A percentile compares a stretch with the other conserved stretches of the same genome.
Conservation (phyloP, 768 basidiomycete species). For the Amanita pallidorosea region DNA sequence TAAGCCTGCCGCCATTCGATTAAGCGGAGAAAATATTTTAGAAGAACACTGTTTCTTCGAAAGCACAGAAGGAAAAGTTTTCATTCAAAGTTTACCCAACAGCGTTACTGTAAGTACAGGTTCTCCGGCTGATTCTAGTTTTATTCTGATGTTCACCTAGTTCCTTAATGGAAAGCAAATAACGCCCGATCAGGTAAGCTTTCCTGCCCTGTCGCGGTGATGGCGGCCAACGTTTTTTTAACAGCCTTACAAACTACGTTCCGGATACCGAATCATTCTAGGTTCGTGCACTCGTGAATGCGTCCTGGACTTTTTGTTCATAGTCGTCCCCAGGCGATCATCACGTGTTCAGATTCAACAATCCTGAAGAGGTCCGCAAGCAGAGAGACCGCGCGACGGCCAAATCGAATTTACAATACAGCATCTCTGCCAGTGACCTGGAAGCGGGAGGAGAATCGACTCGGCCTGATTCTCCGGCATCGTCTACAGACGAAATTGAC, state of each 20-base stretch:
- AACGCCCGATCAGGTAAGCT: conserved; percentile 57
- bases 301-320: conserved; percentile 6
- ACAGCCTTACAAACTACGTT: conserved; percentile 74
- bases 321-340: conserved; percentile 50
- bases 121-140: conserved; percentile 6
- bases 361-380: conserved; percentile 90
- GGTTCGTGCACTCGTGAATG: conserved; percentile 37
- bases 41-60: conserved; percentile 92
- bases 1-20: conserved; percentile 75
- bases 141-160: conserved; percentile 24
- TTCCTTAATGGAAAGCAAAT: conserved; percentile 94
- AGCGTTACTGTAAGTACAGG: conserved; percentile 63
- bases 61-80: conserved; percentile 76
- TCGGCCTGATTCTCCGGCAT: conserved; percentile 71
- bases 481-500: conserved; percentile 59
- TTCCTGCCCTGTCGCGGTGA: not conserved
- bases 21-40: conserved; percentile 86
- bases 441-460: conserved; percentile 44
- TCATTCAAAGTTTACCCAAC: conserved; percentile 66
- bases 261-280: conserved; percentile 94
- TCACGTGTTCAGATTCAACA: conserved; percentile 96
- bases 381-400: conserved; percentile 74
- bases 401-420: conserved; percentile 59
- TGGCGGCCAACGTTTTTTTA: not conserved
- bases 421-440: conserved; percentile 55